Conservation (phyloP, 2,329 filamentous ascomycete genomes). For the Xylariaceae sp. region DNA sequence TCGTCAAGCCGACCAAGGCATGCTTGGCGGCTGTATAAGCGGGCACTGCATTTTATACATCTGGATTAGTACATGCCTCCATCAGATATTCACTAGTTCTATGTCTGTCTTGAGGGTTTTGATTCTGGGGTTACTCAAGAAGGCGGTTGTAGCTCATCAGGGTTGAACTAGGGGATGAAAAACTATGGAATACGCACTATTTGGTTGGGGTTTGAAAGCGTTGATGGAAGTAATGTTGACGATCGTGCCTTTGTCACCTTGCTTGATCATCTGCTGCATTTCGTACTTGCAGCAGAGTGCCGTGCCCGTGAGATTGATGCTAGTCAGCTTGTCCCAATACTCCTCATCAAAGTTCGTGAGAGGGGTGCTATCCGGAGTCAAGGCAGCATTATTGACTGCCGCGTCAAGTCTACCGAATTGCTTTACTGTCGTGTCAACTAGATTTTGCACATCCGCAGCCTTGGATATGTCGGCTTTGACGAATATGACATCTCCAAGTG, state of each 20-base stretch:
- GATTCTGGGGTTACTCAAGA: neutral
- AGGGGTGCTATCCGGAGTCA: conserved; percentile 29
- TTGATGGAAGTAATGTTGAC: conserved; percentile 47
- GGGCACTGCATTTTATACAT: conserved; percentile 25
- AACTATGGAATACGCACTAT: conserved; percentile 19
- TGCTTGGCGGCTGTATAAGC: conserved; percentile 48
- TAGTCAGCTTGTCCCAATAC: conserved; percentile 41
- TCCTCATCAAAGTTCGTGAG: conserved; percentile 40
- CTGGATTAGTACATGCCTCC: neutral
- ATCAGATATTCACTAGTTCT: neutral
- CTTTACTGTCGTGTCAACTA: conserved; percentile 36
- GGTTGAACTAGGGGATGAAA: neutral
- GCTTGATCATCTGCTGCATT: conserved; percentile 44
- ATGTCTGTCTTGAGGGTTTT: neutral
- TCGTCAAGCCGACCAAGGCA: conserved; percentile 47
- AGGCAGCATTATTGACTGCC: conserved; percentile 45
- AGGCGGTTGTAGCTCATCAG: too few relatives aligned
- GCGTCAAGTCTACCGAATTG: conserved; percentile 44
- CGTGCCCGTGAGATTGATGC: conserved; percentile 45
- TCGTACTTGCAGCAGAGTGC: conserved; percentile 44
- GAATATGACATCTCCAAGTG: conserved; percentile 27
- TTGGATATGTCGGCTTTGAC: conserved; percentile 32
- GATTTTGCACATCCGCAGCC: conserved; percentile 16
- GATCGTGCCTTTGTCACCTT: conserved; percentile 36
- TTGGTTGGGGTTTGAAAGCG: conserved; percentile 38